Conservation (phyloP, 2,329 filamentous ascomycete genomes). For the Aspergillus sp. region DNA sequence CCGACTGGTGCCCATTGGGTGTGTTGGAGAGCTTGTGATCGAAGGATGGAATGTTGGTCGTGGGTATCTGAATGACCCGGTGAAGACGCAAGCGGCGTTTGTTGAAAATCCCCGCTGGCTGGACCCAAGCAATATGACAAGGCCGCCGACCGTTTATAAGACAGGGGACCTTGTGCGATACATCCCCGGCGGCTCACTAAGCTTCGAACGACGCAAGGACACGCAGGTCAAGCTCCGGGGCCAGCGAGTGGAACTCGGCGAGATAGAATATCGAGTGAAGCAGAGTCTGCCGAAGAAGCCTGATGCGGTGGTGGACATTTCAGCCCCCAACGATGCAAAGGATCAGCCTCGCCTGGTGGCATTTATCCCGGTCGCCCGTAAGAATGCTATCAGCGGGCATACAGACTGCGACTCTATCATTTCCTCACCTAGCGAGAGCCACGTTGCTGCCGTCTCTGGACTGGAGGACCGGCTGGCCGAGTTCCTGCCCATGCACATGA, state of each 20-base stretch:
- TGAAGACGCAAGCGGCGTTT: slow-evolving; percentile 4
- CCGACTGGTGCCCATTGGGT: slow-evolving; percentile 2
- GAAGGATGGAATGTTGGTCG: slow-evolving; percentile 2
- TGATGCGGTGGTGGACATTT: slow-evolving; percentile 41
- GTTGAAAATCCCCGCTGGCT: slow-evolving; percentile 3
- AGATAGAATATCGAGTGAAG: slow-evolving; percentile 16
- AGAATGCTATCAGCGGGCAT: background rate
- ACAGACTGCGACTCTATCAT: slow-evolving; percentile 1
- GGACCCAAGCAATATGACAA: slow-evolving; percentile 1
- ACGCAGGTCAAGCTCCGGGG: slow-evolving; percentile 21
- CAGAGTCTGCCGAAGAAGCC: slow-evolving; percentile 29
- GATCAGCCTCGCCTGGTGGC: slow-evolving; percentile 39
- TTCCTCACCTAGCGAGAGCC: slow-evolving; percentile 3
- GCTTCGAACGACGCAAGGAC: slow-evolving; percentile 19
- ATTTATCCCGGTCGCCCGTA: slow-evolving; percentile 20
- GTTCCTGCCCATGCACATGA: slow-evolving; percentile 7
- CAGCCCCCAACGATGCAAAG: slow-evolving; percentile 33
- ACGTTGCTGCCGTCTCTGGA: slow-evolving; percentile 3
- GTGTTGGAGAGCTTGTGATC: slow-evolving; percentile 5
- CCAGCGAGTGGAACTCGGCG: slow-evolving; percentile 22
- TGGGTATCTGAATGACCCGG: slow-evolving; percentile 1
- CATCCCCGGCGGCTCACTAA: slow-evolving; percentile 8
- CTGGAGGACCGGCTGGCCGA: slow-evolving; percentile 3
- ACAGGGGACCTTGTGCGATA: slow-evolving; percentile 17
- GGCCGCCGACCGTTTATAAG: slow-evolving; percentile 9